Conservation (phyloP, 192 early-diverging fungal species). For the Piromyces sp. region DNA sequence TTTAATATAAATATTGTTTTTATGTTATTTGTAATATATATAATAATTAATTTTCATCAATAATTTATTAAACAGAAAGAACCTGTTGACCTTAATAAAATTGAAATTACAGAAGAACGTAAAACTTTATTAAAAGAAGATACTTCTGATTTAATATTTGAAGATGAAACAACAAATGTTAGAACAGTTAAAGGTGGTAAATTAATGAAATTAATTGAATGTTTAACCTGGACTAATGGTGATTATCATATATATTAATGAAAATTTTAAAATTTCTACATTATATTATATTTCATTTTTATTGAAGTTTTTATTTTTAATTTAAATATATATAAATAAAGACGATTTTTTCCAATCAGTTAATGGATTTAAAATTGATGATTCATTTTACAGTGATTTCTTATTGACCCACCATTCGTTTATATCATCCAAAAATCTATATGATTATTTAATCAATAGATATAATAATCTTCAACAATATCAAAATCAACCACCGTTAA, state of each 20-base stretch:
- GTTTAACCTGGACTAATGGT: background rate
- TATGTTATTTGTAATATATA: no score
- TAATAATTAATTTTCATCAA: no score
- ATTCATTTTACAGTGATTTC: constrained; percentile 8
- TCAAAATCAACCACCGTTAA: background rate
- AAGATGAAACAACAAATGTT: background rate
- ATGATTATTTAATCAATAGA: background rate
- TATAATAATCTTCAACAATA: background rate
- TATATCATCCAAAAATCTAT: constrained; percentile 22
- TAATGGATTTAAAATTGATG: background rate
- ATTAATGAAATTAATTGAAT: background rate
- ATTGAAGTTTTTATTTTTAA: no score
- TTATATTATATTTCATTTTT: no score
- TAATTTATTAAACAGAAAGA: no score
- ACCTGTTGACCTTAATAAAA: no score
- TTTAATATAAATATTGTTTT: no score
- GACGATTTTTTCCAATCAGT: background rate
- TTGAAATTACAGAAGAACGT: background rate
- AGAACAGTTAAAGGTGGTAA: background rate
- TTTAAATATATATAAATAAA: background rate
- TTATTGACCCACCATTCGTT: constrained; percentile 40
- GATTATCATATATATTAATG: background rate
- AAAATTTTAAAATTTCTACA: no score
- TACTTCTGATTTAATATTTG: background rate
- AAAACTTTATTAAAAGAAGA: background rate